Evolutionary conservation across 1,139 yeast genomes (phyloP), one percentile per base, ranked within the genome.

Genomic region (Yamadazyma atmosphaerica): DNA sequence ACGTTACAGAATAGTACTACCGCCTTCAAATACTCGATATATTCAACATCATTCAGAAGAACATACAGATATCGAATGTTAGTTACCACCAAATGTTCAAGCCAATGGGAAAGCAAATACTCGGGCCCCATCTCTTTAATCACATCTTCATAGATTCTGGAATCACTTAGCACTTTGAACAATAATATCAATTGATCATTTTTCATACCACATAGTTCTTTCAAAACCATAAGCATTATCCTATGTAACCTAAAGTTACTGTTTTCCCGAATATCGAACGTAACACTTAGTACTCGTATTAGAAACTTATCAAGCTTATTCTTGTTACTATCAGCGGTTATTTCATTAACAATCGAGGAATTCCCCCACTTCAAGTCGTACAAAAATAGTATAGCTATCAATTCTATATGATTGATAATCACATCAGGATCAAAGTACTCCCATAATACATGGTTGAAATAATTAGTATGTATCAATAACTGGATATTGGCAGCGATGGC

Each of bases 321-420:
- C n/a, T n/a, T n/a, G 21, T 19, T 24, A 13, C 4, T 18, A 21
- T 33, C 41, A 8, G 17, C 23, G n/a, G 38, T 25, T 16, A 45
- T 31, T 11, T 12, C 32, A 17, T 41, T 37, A 4, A 44, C 7
- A 17, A 30, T 6, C 12, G 13, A 5, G 3, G 5, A 5, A 28
- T 29, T 14, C 14, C 39, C 38, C 7, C 28, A 11, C 9, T 37
- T 40, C 11, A 32, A 12, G 15, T 49, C 49, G 22, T 37, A 47
- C 10, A 45, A 38, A 3, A 39, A 41, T 12, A 52, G 34, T 14
- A 50, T 41, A 9, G 63, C 58, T 11, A 72, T 52, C 36, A 68
- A 53, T 36, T 65, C 63, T 4, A 73, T 55, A 45, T 75, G 79
- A 17, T 56, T 62, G 27, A 59, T 52, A 2, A 72, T 58, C 5